Conservation (phyloP, 2,329 filamentous ascomycete species). For the Didymella segeticola region DNA sequence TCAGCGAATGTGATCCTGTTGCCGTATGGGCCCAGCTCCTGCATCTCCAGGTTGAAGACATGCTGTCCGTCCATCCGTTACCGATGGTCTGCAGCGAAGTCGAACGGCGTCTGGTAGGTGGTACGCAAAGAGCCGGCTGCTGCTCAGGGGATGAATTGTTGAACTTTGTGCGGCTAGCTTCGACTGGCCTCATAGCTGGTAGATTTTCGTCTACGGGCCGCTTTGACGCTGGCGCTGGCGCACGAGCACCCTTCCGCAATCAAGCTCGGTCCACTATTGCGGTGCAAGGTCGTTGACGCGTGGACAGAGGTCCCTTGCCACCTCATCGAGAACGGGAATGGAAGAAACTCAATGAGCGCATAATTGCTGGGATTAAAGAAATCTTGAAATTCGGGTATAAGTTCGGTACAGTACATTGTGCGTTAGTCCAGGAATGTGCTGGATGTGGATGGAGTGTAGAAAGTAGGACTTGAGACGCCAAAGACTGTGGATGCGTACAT, state of each 20-base stretch:
- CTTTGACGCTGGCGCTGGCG: slow-evolving; percentile 15
- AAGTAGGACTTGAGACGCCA: not conserved
- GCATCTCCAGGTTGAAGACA: not conserved
- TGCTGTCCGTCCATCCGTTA: not conserved
- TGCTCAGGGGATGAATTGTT: slow-evolving; percentile 5
- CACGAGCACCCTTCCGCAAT: slow-evolving; percentile 18
- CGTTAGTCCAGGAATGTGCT: not conserved
- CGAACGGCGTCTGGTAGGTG: not conserved
- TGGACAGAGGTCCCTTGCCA: not conserved
- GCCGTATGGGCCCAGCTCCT: not conserved
- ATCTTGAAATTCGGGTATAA: not conserved
- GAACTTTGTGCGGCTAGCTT: not conserved
- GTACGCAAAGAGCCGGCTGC: not conserved
- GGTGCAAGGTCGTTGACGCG: not conserved
- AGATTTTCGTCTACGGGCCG: slow-evolving; percentile 12
- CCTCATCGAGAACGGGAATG: not conserved
- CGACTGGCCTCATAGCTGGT: slow-evolving; percentile 2
- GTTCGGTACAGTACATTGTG: slow-evolving; percentile 3
- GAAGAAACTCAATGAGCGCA: not conserved
- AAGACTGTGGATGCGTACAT: not conserved
- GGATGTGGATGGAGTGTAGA: not conserved
- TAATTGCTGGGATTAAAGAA: not conserved
- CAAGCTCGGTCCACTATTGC: slow-evolving; percentile 9
- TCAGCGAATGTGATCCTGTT: slow-evolving; percentile 1
- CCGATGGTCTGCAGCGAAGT: not conserved